Base-by-base conservation (phyloP, 176 grass and related monocot genomes). In the Aegilops tauschii region DNA sequence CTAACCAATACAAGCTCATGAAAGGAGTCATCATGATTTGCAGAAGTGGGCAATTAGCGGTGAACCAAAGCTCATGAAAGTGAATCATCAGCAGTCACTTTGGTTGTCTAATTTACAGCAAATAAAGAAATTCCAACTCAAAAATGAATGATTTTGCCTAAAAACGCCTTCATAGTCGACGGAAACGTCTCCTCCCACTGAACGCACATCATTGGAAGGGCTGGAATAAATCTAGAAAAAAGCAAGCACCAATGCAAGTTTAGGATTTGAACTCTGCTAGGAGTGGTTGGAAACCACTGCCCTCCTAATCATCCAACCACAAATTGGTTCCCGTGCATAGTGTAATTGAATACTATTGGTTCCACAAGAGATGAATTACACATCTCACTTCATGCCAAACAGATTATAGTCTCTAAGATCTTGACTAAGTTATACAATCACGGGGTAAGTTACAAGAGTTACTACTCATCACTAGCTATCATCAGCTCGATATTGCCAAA, bases 401-500 rank as follows among this genome's bases (percentile, higher is more conserved):
- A 76, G 61, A 11, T 45, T 44, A 39, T 17, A 83, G 40, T 68
- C 21, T 77, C 69, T 44, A 76, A 76, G 25, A 79, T 87, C 42
- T 58, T 30, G 8, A 84, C 28, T 84, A 76, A 69, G 39, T 35
- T 81, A n/a, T 84, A 73, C 80, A 72, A 28, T 35, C 61, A 79
- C 10, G 6, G 21, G 4, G 1, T 28, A 82, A 76, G 76, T 76
- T 84, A 70, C 81, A 84, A 81, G 25, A 85, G 39, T 84, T 77
- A 61, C 47, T 49, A 49, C 75, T 67, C 14, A 56, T 77, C 61
- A 85, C 82, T 85, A 78, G 69, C 70, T 77, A 27, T 77, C 47
- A 85, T 42, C 37, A 64, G 52, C 52, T 28, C 37, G 44, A 85
- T 42, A 3, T 52, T 20, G 12, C 50, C 32, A 52, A 61, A 52